A percentile compares a stretch with the other conserved stretches of the same genome.
Evolutionary conservation across 768 basidiomycete species (phyloP).

Genomic region (Suillus paluster): DNA sequence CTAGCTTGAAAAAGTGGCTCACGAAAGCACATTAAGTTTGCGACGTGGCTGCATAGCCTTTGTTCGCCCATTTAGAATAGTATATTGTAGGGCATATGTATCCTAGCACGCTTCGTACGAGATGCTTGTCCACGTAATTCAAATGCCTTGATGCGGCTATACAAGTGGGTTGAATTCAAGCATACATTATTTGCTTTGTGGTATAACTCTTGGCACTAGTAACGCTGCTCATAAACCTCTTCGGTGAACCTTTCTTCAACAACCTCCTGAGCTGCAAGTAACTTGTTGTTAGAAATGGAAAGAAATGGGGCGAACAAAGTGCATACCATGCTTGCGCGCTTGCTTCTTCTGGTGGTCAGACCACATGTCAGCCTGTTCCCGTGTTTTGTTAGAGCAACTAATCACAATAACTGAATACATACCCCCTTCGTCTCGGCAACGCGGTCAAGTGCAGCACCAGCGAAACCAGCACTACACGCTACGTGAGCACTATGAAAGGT

Average conservation of each 20-base stretch:
- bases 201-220: neutral
- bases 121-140: neutral
- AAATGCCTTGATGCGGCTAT: neutral
- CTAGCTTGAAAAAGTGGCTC: slow-evolving; percentile 80
- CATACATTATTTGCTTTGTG: neutral
- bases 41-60: neutral
- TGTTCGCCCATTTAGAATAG: neutral
- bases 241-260: neutral
- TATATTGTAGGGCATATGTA: neutral
- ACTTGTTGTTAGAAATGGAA: neutral
- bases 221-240: neutral
- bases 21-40: slow-evolving; percentile 51
- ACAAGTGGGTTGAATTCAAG: neutral
- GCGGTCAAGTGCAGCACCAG: slow-evolving; percentile 15
- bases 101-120: neutral
- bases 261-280: neutral
- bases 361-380: neutral
- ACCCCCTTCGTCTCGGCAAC: slow-evolving; percentile 17
- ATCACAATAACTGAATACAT: neutral
- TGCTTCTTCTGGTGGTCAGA: neutral
- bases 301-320: neutral
- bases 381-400: neutral
- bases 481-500: neutral
- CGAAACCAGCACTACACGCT: slow-evolving; percentile 6
- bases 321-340: slow-evolving; percentile 1